These are phyloP conservation scores for Candida multigemmis DNA, from an alignment of 805 yeast genomes.

Conservation along the genomic window DNA sequence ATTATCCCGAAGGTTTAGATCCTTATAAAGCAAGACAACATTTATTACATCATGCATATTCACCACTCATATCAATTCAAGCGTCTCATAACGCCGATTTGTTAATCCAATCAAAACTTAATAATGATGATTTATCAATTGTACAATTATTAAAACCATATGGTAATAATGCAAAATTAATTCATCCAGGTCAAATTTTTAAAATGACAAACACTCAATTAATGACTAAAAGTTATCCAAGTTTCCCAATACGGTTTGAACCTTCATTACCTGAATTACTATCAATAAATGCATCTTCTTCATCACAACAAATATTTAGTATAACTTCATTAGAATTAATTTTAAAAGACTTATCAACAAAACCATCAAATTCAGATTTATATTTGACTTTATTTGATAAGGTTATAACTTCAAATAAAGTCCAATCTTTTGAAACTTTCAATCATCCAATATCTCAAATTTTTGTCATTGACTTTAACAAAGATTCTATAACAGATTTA, in stretches of 20 bases:
- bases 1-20: slow-evolving; percentile 25
- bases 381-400: slow-evolving; percentile 52
- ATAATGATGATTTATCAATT: slow-evolving; percentile 25
- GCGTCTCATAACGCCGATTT: slow-evolving; percentile 38
- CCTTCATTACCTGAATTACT: slow-evolving; percentile 29
- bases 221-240: slow-evolving; percentile 38
- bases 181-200: slow-evolving; percentile 29
- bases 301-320: slow-evolving; percentile 21
- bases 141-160: slow-evolving; percentile 44
- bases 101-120: slow-evolving; percentile 31
- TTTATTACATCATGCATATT: slow-evolving; percentile 35
- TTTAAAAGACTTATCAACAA: slow-evolving; percentile 9
- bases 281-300: slow-evolving; percentile 15
- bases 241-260: slow-evolving; percentile 51
- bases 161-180: slow-evolving; percentile 43
- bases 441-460: slow-evolving; percentile 79
- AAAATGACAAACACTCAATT: slow-evolving; percentile 45
- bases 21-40: slow-evolving; percentile 32
- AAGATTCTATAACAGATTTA: slow-evolving; percentile 47
- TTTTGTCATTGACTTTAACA: slow-evolving; percentile 47
- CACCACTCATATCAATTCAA: slow-evolving; percentile 45
- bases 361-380: slow-evolving; percentile 13
- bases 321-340: slow-evolving; percentile 26
- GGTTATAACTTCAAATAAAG: slow-evolving; percentile 46
- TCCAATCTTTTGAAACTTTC: slow-evolving; percentile 76